Evolutionary conservation across 148 eudicot species (phyloP).

Genomic region (Cornus florida): DNA sequence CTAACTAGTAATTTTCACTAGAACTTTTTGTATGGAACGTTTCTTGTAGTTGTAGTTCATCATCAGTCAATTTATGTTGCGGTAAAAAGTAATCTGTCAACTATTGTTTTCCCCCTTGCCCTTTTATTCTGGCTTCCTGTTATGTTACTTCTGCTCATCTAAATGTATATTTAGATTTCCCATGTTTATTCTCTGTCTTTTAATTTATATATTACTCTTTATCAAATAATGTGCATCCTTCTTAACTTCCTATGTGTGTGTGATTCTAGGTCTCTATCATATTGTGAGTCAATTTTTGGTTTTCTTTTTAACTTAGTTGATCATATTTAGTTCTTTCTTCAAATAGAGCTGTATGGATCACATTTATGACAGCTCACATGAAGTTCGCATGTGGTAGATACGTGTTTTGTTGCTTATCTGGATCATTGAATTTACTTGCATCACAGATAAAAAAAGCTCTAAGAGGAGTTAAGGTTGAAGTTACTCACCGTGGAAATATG

Average conservation of each 20-base stretch:
- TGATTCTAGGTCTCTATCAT: not conserved
- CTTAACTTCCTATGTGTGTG: no score
- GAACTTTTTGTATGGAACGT: not conserved
- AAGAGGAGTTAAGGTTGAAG: constrained; percentile 79
- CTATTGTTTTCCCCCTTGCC: not conserved
- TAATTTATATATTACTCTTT: no score
- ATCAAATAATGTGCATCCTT: no score
- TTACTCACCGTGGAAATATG: constrained; percentile 74
- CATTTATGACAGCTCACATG: not conserved
- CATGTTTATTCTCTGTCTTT: no score
- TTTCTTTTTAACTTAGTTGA: not conserved
- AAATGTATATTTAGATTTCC: no score
- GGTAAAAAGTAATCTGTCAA: no score
- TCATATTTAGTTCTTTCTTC: not conserved
- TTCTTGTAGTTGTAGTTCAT: not conserved
- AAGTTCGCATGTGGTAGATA: not conserved
- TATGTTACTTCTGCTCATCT: no score
- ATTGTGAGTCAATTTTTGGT: not conserved
- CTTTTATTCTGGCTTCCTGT: no score
- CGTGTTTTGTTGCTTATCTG: not conserved
- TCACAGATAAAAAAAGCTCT: constrained; percentile 72
- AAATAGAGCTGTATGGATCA: not conserved
- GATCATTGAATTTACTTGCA: not conserved
- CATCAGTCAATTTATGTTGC: not conserved
- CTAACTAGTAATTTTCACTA: no score